Evolutionary conservation across 257 asterid species (phyloP), one percentile per base, ranked within the genome.

Genomic region (Solanum gracilifrons): DNA sequence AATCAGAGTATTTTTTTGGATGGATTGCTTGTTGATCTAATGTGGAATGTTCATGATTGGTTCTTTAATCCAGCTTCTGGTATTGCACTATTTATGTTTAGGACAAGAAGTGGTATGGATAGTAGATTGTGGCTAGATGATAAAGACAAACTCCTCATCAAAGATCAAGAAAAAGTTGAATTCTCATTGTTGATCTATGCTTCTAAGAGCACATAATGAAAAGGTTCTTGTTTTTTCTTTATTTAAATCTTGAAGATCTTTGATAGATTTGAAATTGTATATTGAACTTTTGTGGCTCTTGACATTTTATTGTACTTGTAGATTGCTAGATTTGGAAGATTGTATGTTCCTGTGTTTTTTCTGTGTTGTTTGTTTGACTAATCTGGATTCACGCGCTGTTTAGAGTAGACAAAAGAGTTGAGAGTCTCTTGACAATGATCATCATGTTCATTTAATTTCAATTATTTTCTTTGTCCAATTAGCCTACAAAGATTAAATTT

Each of bases 31-130:
- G 91, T 97, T 87, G 99, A 97, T 90, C 89, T 95, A 12, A 92
- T 97, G 99, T 97, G 99, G 99, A 98, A 97, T 90, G 98, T 95
- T 69, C 98, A 95, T 87, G 98, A 92, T 41, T 95, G 99, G 99
- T 94, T 97, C 79, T 91, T 92, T 27, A 89, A 90, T 82, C 89
- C 94, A 0, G 86, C 89, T 6, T 83, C 95, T 31, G 97, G 95
- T 9, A 72, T 58, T 37, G 99, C 95, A 1, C 97, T 95, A 60
- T 97, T 97, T 76, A 93, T 97, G 99, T 97, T 97, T 92, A 92
- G 98, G 92, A 97, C 98, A 0, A 93, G 99, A 72, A 95, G 94
- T 72, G 98, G 99, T 86, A 84, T 93, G 92, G 98, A 95, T 66
- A 95, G 95, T 90, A 94, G 99, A 86, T 36, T 95, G 89, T 97